phyloP scores from a whole-genome alignment of 73 alveolate genomes.

The Paramecium tetraurelia region DNA sequence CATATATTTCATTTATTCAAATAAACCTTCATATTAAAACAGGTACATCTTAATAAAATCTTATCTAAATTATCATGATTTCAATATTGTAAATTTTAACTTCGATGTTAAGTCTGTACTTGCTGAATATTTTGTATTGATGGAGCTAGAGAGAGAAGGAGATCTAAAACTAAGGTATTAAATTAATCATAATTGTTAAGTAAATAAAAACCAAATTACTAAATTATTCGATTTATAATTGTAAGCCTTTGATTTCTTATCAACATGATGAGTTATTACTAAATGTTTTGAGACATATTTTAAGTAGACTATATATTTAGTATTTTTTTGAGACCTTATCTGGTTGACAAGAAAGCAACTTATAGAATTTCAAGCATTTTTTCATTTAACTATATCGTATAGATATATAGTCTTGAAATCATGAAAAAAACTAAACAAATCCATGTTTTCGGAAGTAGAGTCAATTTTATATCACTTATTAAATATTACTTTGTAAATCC shows the following conservation, averaged over 20 bases:
- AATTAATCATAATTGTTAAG: background rate
- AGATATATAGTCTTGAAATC: constrained; percentile 47
- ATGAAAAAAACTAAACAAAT: constrained; percentile 73
- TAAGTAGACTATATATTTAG: too few relatives aligned
- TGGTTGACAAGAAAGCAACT: too few relatives aligned
- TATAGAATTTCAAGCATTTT: too few relatives aligned
- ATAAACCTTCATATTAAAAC: background rate
- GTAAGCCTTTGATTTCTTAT: constrained; percentile 93
- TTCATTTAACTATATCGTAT: background rate
- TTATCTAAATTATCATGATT: background rate
- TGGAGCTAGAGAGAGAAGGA: constrained; percentile 71
- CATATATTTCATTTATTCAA: background rate
- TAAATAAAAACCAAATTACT: constrained; percentile 39
- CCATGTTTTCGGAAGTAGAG: constrained; percentile 79
- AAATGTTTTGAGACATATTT: constrained; percentile 83
- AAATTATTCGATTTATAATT: constrained; percentile 73
- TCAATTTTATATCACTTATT: constrained; percentile 62
- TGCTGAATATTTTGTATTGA: constrained; percentile 87
- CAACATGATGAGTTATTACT: constrained; percentile 84
- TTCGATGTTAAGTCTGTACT: background rate
- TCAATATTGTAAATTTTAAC: background rate
- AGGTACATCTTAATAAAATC: background rate
- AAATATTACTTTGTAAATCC: background rate
- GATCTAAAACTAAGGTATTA: constrained; percentile 71
- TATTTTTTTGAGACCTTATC: too few relatives aligned